Evolutionary conservation across 1,139 yeast genomes (phyloP).

Genomic region (Blastobotrys aristatus): DNA sequence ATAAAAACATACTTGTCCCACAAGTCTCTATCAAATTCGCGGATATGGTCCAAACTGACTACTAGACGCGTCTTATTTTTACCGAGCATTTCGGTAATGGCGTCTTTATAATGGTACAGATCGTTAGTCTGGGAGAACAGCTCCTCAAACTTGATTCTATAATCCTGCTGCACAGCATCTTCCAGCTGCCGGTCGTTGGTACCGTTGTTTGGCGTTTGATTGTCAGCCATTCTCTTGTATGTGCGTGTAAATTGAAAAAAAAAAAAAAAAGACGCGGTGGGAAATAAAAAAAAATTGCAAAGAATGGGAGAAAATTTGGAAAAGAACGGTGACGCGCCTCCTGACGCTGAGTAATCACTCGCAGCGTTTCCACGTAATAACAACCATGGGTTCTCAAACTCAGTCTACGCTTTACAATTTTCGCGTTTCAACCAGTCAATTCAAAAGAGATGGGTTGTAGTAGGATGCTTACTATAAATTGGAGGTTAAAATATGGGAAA

Average conservation of each 20-base stretch:
- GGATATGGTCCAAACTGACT: slow-evolving; percentile 78
- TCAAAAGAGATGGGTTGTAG: no score
- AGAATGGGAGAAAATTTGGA: no score
- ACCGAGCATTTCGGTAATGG: slow-evolving; percentile 65
- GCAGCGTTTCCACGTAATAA: no score
- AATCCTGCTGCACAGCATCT: slow-evolving; percentile 9
- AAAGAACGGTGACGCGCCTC: no score
- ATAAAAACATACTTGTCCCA: slow-evolving; percentile 54
- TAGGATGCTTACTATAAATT: no score
- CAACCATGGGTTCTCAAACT: no score
- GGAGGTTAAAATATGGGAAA: no score
- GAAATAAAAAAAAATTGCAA: not conserved
- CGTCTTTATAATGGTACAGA: slow-evolving; percentile 57
- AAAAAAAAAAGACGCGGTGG: not conserved
- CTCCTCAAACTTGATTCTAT: slow-evolving; percentile 61
- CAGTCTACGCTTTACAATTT: no score
- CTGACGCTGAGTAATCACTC: no score
- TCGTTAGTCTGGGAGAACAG: slow-evolving; percentile 42
- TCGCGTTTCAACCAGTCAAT: no score
- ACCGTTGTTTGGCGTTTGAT: not conserved
- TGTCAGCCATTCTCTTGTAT: not conserved
- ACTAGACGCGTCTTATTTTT: slow-evolving; percentile 61
- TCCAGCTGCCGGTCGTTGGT: not conserved
- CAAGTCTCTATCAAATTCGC: slow-evolving; percentile 74
- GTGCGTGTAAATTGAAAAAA: not conserved